phyloP scores from a whole-genome alignment of 2,329 filamentous ascomycete species.

The Tolypocladium album region DNA sequence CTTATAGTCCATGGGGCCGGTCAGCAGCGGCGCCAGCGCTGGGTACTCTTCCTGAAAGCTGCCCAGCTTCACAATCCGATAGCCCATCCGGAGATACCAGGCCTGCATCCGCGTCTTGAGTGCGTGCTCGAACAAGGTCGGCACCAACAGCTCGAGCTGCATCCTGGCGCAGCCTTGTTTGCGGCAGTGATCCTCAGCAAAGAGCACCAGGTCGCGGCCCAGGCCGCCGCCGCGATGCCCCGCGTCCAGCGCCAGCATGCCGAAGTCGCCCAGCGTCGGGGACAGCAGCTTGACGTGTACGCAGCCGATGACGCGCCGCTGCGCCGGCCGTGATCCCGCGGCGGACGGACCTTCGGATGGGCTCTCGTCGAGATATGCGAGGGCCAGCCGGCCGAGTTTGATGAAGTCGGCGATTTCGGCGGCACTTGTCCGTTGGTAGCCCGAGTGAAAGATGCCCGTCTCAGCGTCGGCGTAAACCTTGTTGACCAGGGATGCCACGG shows the following conservation, averaged over 20 bases:
- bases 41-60: slow-evolving; percentile 17
- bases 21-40: slow-evolving; percentile 11
- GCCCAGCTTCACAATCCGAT: slow-evolving; percentile 13
- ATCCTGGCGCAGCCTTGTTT: slow-evolving; percentile 14
- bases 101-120: slow-evolving; percentile 14
- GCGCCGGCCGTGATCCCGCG: not conserved
- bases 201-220: slow-evolving; percentile 13
- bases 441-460: slow-evolving; percentile 12
- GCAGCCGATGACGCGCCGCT: slow-evolving; percentile 12
- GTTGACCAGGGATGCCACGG: slow-evolving; percentile 13
- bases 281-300: slow-evolving; percentile 13
- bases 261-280: slow-evolving; percentile 12
- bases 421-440: slow-evolving; percentile 13
- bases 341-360: not conserved
- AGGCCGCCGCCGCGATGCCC: slow-evolving; percentile 12
- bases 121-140: slow-evolving; percentile 13
- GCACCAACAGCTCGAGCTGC: slow-evolving; percentile 18
- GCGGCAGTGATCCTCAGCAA: slow-evolving; percentile 16
- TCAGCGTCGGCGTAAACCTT: slow-evolving; percentile 14
- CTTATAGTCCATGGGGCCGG: slow-evolving; percentile 15
- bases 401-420: slow-evolving; percentile 12
- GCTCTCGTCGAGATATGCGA: slow-evolving; percentile 9
- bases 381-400: slow-evolving; percentile 10
- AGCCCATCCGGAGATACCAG: slow-evolving; percentile 19
- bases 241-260: slow-evolving; percentile 16